These are phyloP conservation scores for Saksenaea vasiformis DNA, from an alignment of 371 early-diverging fungal species.

Conservation along the genomic window DNA sequence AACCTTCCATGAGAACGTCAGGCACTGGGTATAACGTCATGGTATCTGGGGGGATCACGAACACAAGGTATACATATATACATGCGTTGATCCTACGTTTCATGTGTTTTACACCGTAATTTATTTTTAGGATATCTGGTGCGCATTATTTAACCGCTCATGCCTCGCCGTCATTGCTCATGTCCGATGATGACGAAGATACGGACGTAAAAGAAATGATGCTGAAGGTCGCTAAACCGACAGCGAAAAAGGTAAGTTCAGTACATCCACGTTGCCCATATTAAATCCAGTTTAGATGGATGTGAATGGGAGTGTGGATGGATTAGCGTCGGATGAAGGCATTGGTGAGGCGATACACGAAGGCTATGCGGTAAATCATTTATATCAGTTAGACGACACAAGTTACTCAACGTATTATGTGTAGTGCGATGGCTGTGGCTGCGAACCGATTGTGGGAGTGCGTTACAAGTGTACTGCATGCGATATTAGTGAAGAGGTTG, in stretches of 20 bases:
- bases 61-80: conserved; percentile 19
- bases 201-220: conserved; percentile 55
- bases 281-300: not conserved
- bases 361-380: conserved; percentile 57
- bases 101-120: conserved; percentile 11
- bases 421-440: conserved; percentile 63
- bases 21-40: conserved; percentile 45
- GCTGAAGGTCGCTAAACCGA: conserved; percentile 31
- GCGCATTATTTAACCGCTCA: conserved; percentile 53
- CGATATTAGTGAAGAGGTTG: conserved; percentile 53
- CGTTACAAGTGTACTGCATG: conserved; percentile 66
- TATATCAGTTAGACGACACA: not conserved
- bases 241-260: not conserved
- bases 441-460: conserved; percentile 64
- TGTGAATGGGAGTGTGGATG: not conserved
- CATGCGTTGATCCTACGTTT: not conserved
- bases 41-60: conserved; percentile 41
- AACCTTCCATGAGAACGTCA: conserved; percentile 30
- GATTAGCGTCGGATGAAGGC: conserved; percentile 3
- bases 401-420: not conserved
- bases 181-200: conserved; percentile 65
- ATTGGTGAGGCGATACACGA: conserved; percentile 46
- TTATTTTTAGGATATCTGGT: conserved; percentile 56
- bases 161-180: conserved; percentile 61
- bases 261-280: not conserved